A percentile compares a stretch with the other conserved stretches of the same genome.
These are phyloP conservation scores for Ligustrum vulgare DNA, from an alignment of 257 asterid species.

Conservation along the genomic window DNA sequence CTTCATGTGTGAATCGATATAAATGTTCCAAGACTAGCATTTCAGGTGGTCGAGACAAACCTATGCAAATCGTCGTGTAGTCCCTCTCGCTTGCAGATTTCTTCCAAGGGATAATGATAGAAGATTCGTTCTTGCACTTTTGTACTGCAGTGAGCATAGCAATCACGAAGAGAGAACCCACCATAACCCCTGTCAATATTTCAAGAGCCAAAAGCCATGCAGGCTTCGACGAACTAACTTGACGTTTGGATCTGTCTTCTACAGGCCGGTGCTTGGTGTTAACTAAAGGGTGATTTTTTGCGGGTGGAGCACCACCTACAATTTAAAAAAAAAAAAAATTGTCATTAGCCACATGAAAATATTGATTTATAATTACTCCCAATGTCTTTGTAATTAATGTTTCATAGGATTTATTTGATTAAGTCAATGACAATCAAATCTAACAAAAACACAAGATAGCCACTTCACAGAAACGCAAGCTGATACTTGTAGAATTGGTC, in stretches of 20 bases:
- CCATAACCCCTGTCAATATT: conserved; percentile 67
- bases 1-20: not conserved
- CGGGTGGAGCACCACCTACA: conserved; percentile 46
- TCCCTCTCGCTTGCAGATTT: conserved; percentile 69
- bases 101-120: conserved; percentile 72
- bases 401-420: not conserved
- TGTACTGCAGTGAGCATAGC: conserved; percentile 53
- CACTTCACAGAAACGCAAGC: not conserved
- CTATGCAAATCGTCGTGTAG: conserved; percentile 52
- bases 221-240: conserved; percentile 56
- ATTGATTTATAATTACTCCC: not conserved
- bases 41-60: conserved; percentile 35
- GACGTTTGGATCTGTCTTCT: conserved; percentile 40
- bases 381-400: not conserved
- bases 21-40: not conserved
- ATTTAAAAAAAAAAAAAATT: conserved; percentile 21
- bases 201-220: conserved; percentile 85
- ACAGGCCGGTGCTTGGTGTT: conserved; percentile 40
- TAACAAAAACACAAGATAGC: not conserved
- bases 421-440: not conserved
- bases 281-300: conserved; percentile 36
- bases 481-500: not conserved
- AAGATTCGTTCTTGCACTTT: conserved; percentile 60
- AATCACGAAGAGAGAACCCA: conserved; percentile 50
- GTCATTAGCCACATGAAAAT: conserved; percentile 1